phyloP scores from a whole-genome alignment of 2,329 filamentous ascomycete species.

The Ophiostoma sp. region DNA sequence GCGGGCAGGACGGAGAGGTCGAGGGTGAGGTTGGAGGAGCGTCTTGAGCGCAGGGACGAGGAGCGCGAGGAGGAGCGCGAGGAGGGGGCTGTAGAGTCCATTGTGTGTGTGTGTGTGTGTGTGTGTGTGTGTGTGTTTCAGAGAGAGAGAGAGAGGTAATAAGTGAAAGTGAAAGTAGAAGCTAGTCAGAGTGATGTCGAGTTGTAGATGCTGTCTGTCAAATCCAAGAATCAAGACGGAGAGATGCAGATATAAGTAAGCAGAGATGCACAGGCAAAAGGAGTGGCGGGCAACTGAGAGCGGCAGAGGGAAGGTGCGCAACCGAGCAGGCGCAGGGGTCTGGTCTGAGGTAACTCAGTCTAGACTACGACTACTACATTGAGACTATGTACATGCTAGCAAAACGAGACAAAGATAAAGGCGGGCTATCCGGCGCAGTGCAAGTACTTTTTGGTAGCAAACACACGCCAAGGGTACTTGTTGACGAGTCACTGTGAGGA shows the following conservation, averaged over 20 bases:
- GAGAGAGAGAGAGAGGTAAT: too few species aligned
- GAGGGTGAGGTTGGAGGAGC: conserved; percentile 54
- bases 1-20: conserved; percentile 70
- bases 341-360: too few species aligned
- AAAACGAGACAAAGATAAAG: neutral
- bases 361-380: neutral
- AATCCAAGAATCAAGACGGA: too few species aligned
- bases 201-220: neutral
- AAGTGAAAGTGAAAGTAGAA: too few species aligned
- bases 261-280: neutral
- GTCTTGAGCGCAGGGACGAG: conserved; percentile 33
- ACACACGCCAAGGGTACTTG: neutral
- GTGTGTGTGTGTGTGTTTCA: too few species aligned
- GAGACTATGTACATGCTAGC: too few species aligned
- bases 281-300: neutral
- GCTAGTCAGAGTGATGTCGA: too few species aligned
- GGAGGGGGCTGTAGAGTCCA: neutral
- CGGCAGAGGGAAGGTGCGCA: too few species aligned
- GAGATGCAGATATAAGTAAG: neutral
- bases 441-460: neutral
- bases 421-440: neutral
- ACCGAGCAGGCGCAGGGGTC: neutral
- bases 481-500: neutral
- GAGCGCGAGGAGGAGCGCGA: conserved; percentile 31
- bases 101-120: neutral